phyloP scores from a whole-genome alignment of 2,329 filamentous ascomycete species.

The Colletotrichum sp. region DNA sequence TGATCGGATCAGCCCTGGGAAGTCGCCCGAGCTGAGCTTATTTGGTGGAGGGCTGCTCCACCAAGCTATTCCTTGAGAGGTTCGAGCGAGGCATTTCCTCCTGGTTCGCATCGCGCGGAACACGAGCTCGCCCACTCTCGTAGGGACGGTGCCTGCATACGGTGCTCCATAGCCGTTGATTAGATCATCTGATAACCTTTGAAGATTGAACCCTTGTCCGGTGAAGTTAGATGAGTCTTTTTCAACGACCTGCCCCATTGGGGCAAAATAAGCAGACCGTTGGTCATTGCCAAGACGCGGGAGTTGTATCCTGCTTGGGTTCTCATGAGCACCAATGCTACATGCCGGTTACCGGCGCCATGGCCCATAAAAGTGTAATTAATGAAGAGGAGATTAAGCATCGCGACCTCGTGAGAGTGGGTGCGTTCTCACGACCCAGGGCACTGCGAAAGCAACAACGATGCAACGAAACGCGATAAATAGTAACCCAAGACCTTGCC shows the following conservation, averaged over 20 bases:
- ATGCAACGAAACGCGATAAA: not conserved
- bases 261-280: not conserved
- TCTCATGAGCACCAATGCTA: not conserved
- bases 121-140: not conserved
- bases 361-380: not conserved
- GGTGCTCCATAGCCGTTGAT: conserved; percentile 3
- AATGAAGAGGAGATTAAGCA: not conserved
- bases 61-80: not conserved
- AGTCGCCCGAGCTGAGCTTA: not conserved
- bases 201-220: not conserved
- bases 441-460: not conserved
- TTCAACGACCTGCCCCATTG: conserved; percentile 6
- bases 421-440: not conserved
- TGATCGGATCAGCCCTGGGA: not conserved
- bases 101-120: not conserved
- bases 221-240: not conserved
- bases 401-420: not conserved
- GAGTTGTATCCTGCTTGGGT: not conserved
- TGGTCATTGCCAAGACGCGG: not conserved
- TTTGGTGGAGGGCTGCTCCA: not conserved
- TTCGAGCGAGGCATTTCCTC: not conserved
- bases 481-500: not conserved
- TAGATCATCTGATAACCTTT: conserved; percentile 16
- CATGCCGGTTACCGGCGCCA: not conserved
- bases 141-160: not conserved